Conservation (phyloP, 495 filamentous ascomycete genomes). For the Letharia columbiana region DNA sequence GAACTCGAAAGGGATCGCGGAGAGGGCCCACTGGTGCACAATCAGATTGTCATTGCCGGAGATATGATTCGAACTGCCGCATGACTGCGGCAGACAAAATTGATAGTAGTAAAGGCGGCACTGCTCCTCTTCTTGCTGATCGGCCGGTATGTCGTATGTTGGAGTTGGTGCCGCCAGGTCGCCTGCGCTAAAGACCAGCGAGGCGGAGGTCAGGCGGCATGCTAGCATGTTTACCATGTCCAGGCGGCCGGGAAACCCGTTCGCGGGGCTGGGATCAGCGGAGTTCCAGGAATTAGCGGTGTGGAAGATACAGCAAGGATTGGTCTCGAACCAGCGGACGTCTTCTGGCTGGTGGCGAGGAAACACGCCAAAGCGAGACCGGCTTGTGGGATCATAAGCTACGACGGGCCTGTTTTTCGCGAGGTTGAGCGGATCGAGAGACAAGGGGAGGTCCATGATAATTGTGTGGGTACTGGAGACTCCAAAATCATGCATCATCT, state of each 20-base stretch:
- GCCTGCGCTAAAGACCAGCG: constrained; percentile 50
- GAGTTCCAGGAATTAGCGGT: constrained; percentile 59
- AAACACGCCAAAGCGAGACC: constrained; percentile 55
- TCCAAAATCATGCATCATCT: constrained; percentile 67
- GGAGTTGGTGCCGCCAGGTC: constrained; percentile 41
- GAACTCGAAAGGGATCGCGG: constrained; percentile 56
- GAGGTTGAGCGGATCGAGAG: constrained; percentile 52
- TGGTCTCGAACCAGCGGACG: constrained; percentile 56
- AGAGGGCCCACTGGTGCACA: constrained; percentile 51
- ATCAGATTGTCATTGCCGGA: constrained; percentile 28
- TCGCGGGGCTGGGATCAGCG: constrained; percentile 16
- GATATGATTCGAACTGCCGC: not conserved
- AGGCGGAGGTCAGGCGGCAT: constrained; percentile 53
- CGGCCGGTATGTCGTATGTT: constrained; percentile 22
- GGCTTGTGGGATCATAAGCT: constrained; percentile 42
- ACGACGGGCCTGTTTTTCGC: constrained; percentile 44
- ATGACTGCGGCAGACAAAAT: constrained; percentile 36
- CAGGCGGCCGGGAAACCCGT: constrained; percentile 2
- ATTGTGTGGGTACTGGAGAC: constrained; percentile 51
- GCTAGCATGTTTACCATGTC: constrained; percentile 45
- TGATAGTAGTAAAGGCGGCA: constrained; percentile 59
- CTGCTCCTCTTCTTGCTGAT: constrained; percentile 47
- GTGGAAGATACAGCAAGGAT: constrained; percentile 56
- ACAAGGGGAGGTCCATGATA: constrained; percentile 58
- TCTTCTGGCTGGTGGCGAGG: constrained; percentile 46